A percentile compares a stretch with the other conserved stretches of the same genome.
Conservation (phyloP, 2,329 filamentous ascomycete genomes). For the Pseudocercospora cruenta region DNA sequence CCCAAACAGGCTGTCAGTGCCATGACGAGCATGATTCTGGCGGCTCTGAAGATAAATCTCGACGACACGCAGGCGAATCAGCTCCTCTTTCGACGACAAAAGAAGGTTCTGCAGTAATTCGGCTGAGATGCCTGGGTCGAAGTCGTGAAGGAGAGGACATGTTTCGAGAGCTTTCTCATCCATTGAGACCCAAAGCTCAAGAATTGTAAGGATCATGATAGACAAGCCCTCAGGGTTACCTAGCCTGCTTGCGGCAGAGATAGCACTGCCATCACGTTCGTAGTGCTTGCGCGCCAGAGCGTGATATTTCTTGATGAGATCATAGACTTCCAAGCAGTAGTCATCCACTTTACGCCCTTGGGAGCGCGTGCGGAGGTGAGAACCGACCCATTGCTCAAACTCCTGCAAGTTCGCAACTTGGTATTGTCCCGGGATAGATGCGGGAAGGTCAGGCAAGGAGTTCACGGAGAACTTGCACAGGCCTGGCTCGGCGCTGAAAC, state of each 20-base stretch:
- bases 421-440: not conserved
- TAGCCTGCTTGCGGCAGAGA: not conserved
- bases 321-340: not conserved
- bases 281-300: not conserved
- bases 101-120: slow-evolving; percentile 60
- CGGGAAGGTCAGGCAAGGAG: slow-evolving; percentile 21
- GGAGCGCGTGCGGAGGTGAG: not conserved
- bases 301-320: slow-evolving; percentile 5
- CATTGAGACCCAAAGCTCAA: slow-evolving; percentile 63
- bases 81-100: slow-evolving; percentile 50
- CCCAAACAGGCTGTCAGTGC: not conserved
- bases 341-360: not conserved
- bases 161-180: slow-evolving; percentile 51
- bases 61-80: slow-evolving; percentile 55
- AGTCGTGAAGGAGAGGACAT: slow-evolving; percentile 56
- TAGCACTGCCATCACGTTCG: not conserved
- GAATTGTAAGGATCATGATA: slow-evolving; percentile 55
- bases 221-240: slow-evolving; percentile 14
- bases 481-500: not conserved
- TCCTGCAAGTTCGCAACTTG: slow-evolving; percentile 10
- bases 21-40: not conserved
- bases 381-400: slow-evolving; percentile 14
- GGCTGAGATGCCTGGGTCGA: slow-evolving; percentile 56
- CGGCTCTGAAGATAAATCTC: slow-evolving; percentile 51
- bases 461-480: slow-evolving; percentile 3